Evolutionary conservation across 768 basidiomycete genomes (phyloP), one percentile per base, ranked within the genome.

Genomic region (Leucocoprinus leucothites): DNA sequence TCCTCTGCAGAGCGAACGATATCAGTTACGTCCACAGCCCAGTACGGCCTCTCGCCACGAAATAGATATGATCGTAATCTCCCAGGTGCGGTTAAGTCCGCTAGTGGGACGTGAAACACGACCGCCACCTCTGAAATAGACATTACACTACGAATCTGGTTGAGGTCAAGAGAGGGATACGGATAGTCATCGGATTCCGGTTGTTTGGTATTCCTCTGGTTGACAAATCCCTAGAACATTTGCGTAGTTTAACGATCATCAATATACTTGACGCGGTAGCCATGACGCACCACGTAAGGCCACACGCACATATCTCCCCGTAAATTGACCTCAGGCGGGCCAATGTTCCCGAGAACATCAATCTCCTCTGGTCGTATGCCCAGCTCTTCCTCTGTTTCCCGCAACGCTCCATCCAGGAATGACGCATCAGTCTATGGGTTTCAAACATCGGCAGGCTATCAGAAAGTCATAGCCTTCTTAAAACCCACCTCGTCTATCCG

Each of bases 331-430:
- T 87, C 80, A 1, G 86, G 74, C 3, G 87, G 84, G 9, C 83
- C 82, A 16, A 90, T 70, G 53, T 76, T 68, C 4, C 90, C 91
- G 0, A 91, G 68, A 45, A 89, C 69, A 45, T 91, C 84, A 19
- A 92, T 72, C 58, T 81, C 78, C 34, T 69, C 64, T n/a, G 84
- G 76, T 28, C 67, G 63, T 43, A 91, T 75, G 5, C 86, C 87
- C 44, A 90, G 67, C 65, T 92, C 90, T 65, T 92, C 90, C 19
- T 78, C 71, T 0, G 87, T 86, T 71, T 93, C 90, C 48, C 90
- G 74, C 36, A 91, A 65, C 9, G 88, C 89, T 4, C 83, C 74
- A 42, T 75, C 72, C 19, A 82, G 61, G 38, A 83, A 74, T 0
- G 83, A 82, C 25, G 66, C 50, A 57, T 86, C 82, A 57, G 70